phyloP scores from a whole-genome alignment of 2,329 filamentous ascomycete species.

The Sarocladium brachiariae region DNA sequence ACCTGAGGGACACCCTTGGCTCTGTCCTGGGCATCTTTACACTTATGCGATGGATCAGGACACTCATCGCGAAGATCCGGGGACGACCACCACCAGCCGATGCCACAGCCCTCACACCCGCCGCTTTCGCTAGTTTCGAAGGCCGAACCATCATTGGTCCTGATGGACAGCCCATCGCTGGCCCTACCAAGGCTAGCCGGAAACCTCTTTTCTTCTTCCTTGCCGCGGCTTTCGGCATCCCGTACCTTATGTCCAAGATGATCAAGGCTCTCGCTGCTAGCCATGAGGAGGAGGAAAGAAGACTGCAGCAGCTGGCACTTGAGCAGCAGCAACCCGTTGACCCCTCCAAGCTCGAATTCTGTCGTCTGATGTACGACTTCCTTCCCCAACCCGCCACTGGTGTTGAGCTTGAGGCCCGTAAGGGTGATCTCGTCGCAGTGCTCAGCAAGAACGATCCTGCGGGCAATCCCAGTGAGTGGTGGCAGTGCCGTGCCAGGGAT shows the following conservation, averaged over 20 bases:
- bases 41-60: slow-evolving; percentile 88
- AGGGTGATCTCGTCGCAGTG: slow-evolving; percentile 92
- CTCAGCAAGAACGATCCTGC: slow-evolving; percentile 87
- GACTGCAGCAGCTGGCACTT: slow-evolving; percentile 44
- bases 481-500: slow-evolving; percentile 86
- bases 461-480: slow-evolving; percentile 93
- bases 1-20: slow-evolving; percentile 85
- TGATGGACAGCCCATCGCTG: slow-evolving; percentile 53
- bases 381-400: slow-evolving; percentile 65
- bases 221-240: slow-evolving; percentile 86
- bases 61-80: slow-evolving; percentile 83
- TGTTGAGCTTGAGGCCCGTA: slow-evolving; percentile 85
- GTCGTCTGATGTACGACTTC: slow-evolving; percentile 90
- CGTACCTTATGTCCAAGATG: slow-evolving; percentile 94
- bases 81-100: slow-evolving; percentile 86
- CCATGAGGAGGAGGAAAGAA: slow-evolving; percentile 73
- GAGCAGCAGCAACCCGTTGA: slow-evolving; percentile 58
- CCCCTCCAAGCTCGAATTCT: slow-evolving; percentile 91
- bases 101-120: slow-evolving; percentile 78
- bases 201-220: slow-evolving; percentile 97
- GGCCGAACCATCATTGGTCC: slow-evolving; percentile 51
- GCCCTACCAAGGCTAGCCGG: slow-evolving; percentile 69
- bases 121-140: slow-evolving; percentile 85
- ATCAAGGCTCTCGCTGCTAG: slow-evolving; percentile 78
- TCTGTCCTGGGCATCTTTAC: slow-evolving; percentile 95